Conservation (phyloP, 2,329 filamentous ascomycete genomes). For the Myriosclerotinia duriaeana region DNA sequence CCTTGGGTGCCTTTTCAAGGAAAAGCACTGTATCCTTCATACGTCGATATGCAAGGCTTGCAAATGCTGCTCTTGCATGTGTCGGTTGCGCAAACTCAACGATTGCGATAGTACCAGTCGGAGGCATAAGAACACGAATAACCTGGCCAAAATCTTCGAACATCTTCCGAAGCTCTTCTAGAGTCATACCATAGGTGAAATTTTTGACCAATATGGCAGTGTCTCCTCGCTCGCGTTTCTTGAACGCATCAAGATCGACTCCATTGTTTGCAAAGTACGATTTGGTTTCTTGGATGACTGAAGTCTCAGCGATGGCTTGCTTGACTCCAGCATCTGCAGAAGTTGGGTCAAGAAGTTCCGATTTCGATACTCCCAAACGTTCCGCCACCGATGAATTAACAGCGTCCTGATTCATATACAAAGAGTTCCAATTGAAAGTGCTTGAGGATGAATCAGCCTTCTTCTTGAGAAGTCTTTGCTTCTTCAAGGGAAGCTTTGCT, state of each 20-base stretch:
- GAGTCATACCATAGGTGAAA: constrained; percentile 68
- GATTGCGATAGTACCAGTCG: constrained; percentile 89
- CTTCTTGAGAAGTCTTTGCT: constrained; percentile 85
- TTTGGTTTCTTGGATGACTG: constrained; percentile 95
- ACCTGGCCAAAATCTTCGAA: constrained; percentile 69
- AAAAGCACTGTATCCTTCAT: constrained; percentile 90
- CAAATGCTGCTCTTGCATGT: constrained; percentile 81
- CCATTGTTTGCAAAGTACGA: constrained; percentile 84
- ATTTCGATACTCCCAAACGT: constrained; percentile 84
- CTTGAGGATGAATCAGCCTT: constrained; percentile 75
- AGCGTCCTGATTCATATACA: constrained; percentile 98
- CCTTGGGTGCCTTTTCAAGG: constrained; percentile 86
- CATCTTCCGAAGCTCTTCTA: constrained; percentile 54
- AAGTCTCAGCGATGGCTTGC: constrained; percentile 94
- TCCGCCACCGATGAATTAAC: constrained; percentile 87
- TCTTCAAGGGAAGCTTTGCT: constrained; percentile 89
- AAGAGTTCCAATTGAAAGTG: constrained; percentile 96
- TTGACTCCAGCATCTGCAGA: constrained; percentile 92
- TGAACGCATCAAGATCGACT: constrained; percentile 90
- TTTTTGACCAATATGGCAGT: constrained; percentile 91
- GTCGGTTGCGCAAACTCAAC: constrained; percentile 79
- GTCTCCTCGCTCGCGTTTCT: constrained; percentile 79
- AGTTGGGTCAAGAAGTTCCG: constrained; percentile 90
- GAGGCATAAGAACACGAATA: constrained; percentile 83
- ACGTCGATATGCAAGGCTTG: constrained; percentile 81